phyloP scores from a whole-genome alignment of 2,329 filamentous ascomycete genomes.

The Thielaviopsis populi region DNA sequence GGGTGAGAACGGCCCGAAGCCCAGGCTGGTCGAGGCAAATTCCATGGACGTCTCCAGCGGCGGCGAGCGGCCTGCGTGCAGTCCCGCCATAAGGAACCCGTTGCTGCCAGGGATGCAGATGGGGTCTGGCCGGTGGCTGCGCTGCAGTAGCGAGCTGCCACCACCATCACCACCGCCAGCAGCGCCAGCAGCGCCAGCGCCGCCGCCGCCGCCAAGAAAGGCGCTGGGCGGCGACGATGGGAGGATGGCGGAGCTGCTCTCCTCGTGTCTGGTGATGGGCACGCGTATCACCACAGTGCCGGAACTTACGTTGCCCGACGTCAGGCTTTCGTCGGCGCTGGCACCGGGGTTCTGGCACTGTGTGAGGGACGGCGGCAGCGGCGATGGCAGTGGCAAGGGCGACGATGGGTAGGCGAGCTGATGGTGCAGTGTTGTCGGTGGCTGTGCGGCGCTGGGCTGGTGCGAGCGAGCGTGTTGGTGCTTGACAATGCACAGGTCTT shows the following conservation, averaged over 20 bases:
- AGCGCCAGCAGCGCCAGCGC: no score
- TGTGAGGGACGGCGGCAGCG: background rate
- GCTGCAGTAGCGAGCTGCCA: background rate
- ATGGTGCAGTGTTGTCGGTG: background rate
- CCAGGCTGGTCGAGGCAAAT: background rate
- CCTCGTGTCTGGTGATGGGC: background rate
- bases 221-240: background rate
- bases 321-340: background rate
- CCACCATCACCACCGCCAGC: no score
- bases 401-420: background rate
- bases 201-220: background rate
- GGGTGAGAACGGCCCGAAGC: background rate
- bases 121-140: background rate
- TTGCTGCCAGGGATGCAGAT: background rate
- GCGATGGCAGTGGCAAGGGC: background rate
- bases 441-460: background rate
- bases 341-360: background rate
- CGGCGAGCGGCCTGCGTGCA: background rate
- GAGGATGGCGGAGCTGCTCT: background rate
- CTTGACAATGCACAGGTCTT: conserved; percentile 12
- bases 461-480: background rate
- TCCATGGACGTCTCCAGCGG: background rate
- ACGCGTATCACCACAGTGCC: conserved; percentile 1
- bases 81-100: background rate
- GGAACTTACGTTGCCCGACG: background rate